Conservation (phyloP, 345 rosid species). For the Aquilaria yunnanensis region DNA sequence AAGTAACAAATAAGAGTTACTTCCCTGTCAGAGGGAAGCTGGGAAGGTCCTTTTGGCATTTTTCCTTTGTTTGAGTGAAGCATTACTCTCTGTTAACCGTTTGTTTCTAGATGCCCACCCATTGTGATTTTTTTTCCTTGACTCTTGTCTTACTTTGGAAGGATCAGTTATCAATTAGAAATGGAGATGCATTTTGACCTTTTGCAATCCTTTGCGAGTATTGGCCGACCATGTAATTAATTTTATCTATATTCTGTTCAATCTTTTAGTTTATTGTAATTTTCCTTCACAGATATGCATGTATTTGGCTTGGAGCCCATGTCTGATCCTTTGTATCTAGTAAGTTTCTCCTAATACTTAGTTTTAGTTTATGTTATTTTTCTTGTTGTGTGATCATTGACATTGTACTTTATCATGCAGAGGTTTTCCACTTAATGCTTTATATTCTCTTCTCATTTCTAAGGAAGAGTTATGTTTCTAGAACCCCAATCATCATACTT, state of each 20-base stretch:
- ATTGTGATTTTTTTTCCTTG: too few species aligned
- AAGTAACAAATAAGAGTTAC: too few species aligned
- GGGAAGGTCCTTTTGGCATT: too few species aligned
- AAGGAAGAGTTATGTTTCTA: too few species aligned
- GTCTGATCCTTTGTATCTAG: constrained; percentile 58
- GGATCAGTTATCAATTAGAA: too few species aligned
- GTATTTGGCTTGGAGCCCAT: constrained; percentile 58
- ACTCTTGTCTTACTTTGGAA: too few species aligned
- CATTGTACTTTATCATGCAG: background rate
- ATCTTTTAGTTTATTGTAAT: constrained; percentile 8
- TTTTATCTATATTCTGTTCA: background rate
- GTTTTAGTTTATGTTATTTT: background rate
- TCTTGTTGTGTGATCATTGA: background rate
- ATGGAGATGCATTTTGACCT: too few species aligned
- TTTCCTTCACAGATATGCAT: constrained; percentile 49
- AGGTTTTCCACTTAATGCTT: background rate
- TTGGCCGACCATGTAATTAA: too few species aligned
- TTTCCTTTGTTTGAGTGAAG: background rate
- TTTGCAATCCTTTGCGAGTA: too few species aligned
- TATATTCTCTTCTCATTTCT: background rate
- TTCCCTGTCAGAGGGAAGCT: too few species aligned
- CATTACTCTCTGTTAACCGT: too few species aligned
- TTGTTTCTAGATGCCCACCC: background rate
- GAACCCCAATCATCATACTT: too few species aligned
- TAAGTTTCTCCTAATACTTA: constrained; percentile 20